Conservation (phyloP, 164 flowering plant genomes). For the grape (Vitis vinifera) region DNA sequence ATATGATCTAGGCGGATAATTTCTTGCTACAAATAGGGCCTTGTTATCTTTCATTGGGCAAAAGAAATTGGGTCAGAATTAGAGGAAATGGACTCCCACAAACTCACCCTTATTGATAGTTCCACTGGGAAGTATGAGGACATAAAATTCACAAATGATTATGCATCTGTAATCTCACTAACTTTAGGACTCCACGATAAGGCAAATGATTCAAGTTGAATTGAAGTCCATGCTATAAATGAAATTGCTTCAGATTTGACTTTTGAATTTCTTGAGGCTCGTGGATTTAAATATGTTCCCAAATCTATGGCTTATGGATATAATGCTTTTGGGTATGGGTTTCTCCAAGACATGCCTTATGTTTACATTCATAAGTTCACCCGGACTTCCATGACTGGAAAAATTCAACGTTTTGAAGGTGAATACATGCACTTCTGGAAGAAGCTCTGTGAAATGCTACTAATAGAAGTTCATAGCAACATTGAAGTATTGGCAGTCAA, state of each 20-base stretch:
- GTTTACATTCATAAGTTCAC: constrained; percentile 84
- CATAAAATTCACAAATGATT: constrained; percentile 65
- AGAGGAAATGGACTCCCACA: constrained; percentile 73
- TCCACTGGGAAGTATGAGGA: constrained; percentile 62
- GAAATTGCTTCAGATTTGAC: constrained; percentile 58
- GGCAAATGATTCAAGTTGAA: constrained; percentile 46
- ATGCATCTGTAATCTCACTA: constrained; percentile 61
- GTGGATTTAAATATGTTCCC: constrained; percentile 58
- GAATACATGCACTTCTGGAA: constrained; percentile 60
- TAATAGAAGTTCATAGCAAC: constrained; percentile 43
- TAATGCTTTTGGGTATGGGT: constrained; percentile 85
- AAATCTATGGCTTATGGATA: constrained; percentile 79
- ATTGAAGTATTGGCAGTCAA: constrained; percentile 57
- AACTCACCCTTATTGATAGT: constrained; percentile 63
- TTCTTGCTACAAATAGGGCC: constrained; percentile 79
- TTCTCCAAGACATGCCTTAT: constrained; percentile 81
- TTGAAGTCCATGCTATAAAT: constrained; percentile 69
- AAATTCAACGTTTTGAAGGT: constrained; percentile 54
- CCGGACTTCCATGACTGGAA: constrained; percentile 82
- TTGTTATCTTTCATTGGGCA: constrained; percentile 64
- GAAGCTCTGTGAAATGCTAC: constrained; percentile 48
- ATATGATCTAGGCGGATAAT: constrained; percentile 88
- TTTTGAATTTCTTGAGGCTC: constrained; percentile 50
- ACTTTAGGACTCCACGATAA: constrained; percentile 78
- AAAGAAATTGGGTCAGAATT: constrained; percentile 57